Conservation (phyloP, 345 rosid species). For the Citrus australasica region DNA sequence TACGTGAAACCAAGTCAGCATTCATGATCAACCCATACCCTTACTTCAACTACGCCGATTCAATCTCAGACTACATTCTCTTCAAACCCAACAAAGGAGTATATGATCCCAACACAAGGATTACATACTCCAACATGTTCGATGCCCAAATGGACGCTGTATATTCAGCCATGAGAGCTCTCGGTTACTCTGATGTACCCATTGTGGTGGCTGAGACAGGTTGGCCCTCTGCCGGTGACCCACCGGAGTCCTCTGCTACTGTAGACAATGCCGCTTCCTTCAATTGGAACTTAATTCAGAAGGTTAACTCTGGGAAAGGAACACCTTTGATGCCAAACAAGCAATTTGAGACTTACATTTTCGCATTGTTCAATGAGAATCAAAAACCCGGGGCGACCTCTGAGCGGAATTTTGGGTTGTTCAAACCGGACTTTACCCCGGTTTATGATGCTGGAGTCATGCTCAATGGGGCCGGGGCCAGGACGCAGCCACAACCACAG, state of each 20-base stretch:
- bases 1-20: constrained; percentile 65
- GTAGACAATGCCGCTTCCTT: constrained; percentile 53
- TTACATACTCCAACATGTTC: constrained; percentile 65
- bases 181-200: constrained; percentile 62
- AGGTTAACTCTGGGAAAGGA: constrained; percentile 41
- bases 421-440: constrained; percentile 63
- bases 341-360: constrained; percentile 63
- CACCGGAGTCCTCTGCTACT: constrained; percentile 37
- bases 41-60: constrained; percentile 48
- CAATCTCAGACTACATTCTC: constrained; percentile 37
- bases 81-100: constrained; percentile 54
- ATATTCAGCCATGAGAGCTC: constrained; percentile 61
- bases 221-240: constrained; percentile 76
- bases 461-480: neutral
- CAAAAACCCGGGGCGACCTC: constrained; percentile 58
- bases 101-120: constrained; percentile 45
- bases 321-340: constrained; percentile 84
- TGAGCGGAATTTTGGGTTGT: constrained; percentile 79
- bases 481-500: neutral
- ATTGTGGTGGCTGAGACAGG: constrained; percentile 78
- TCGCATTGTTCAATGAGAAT: constrained; percentile 80
- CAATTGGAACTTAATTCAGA: constrained; percentile 48
- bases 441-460: constrained; percentile 61
- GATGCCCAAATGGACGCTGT: constrained; percentile 68
- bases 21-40: constrained; percentile 85